Evolutionary conservation across 768 basidiomycete species (phyloP), one percentile per base, ranked within the genome.

Genomic region (Collybiopsis confluens): DNA sequence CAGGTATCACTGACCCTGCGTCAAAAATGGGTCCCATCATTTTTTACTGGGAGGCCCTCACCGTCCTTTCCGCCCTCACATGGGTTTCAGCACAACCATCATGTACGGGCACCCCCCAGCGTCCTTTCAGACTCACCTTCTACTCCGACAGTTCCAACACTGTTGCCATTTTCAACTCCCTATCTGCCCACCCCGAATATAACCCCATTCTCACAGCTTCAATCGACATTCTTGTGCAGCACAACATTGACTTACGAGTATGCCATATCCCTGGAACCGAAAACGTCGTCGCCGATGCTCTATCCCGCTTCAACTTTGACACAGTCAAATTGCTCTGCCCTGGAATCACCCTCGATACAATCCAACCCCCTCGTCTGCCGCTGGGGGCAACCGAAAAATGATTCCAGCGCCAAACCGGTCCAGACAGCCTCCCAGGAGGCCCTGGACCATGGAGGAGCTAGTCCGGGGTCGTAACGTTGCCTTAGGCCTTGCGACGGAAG

Each of bases 391-490:
- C 4, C 7, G 8, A 5, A 27, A 21, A 27, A 20, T 46, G 45
- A 59, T 21, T 6, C 9, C n/a, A 44, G 18, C 20, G 10, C 16
- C 27, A 37, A 18, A 37, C 9, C 21, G n/a, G 33, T 33, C 62
- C 27, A 55, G 58, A 51, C 69, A 67, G 48, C 68, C 69, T 2
- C 1, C 20, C 0, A 53, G 63, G 24, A 45, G 24, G n/a, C 54
- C 65, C 21, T 71, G 69, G 69, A 35, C 64, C 1, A 24, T 45
- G 0, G 61, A 71, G 35, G 47, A 56, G 3, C 59, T 71, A 2
- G 11, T 62, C 1, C 62, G 50, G 6, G 13, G 30, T 33, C 30
- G 30, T 33, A 33, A 33, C 30, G 13, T 33, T 24, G 70, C 70
- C 0, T 60, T 70, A 1, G 63, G 65, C 9, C 26, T 55, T 26